Evolutionary conservation across 331 rosid species (phyloP).

Genomic region (Malus hybrid): DNA sequence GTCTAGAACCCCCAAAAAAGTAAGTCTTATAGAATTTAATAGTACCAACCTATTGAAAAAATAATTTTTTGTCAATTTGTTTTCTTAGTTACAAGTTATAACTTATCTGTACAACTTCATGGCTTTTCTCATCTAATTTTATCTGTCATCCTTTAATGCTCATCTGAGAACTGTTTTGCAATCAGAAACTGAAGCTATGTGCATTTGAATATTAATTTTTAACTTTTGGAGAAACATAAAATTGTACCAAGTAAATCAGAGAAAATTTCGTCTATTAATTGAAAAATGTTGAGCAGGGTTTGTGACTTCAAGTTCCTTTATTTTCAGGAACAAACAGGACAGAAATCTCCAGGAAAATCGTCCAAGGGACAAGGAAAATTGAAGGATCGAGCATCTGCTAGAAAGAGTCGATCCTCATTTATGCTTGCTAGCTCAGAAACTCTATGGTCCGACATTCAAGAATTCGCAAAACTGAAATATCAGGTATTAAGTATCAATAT

Average conservation of each 20-base stretch:
- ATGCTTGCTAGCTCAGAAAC: conserved; percentile 68
- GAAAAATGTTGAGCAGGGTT: neutral
- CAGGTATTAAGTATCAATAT: conserved; percentile 46
- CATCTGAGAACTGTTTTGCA: neutral
- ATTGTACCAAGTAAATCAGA: neutral
- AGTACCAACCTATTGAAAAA: neutral
- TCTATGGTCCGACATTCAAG: conserved; percentile 77
- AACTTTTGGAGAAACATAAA: neutral
- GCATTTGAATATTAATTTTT: neutral
- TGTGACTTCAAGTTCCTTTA: neutral
- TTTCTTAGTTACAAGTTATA: too few species aligned
- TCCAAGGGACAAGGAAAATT: conserved; percentile 66
- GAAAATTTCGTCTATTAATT: neutral
- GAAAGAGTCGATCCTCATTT: conserved; percentile 52
- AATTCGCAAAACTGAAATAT: conserved; percentile 72
- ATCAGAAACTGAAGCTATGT: neutral
- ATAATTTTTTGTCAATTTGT: neutral
- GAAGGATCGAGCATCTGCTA: conserved; percentile 63
- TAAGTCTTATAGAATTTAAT: conserved; percentile 9
- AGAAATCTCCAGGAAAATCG: conserved; percentile 53
- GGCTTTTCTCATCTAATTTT: conserved; percentile 5
- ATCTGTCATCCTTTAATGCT: neutral
- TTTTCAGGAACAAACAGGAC: conserved; percentile 68
- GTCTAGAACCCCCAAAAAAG: conserved; percentile 58
- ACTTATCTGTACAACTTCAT: neutral